Conservation (phyloP, 2,329 filamentous ascomycete genomes). For the Colletotrichum liriopes region DNA sequence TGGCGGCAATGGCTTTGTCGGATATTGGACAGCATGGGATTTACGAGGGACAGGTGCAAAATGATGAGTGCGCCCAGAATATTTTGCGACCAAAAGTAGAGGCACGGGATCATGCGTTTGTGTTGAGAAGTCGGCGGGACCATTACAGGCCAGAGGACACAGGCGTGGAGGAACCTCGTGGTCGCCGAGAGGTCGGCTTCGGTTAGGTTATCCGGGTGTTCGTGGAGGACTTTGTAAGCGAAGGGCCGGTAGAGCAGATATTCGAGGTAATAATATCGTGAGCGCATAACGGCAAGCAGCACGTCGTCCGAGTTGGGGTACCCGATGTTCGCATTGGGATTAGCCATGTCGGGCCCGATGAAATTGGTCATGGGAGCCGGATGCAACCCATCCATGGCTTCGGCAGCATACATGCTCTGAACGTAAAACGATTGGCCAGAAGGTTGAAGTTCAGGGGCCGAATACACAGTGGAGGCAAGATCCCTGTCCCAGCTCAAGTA, state of each 20-base stretch:
- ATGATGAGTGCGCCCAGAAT: constrained; percentile 72
- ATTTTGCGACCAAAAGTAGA: constrained; percentile 76
- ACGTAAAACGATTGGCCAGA: not conserved
- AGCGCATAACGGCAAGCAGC: constrained; percentile 70
- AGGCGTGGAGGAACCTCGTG: constrained; percentile 70
- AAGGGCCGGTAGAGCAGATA: constrained; percentile 72
- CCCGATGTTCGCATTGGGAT: not conserved
- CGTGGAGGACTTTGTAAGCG: constrained; percentile 72
- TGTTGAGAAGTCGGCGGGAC: constrained; percentile 70
- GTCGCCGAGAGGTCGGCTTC: constrained; percentile 68
- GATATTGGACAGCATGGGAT: constrained; percentile 66
- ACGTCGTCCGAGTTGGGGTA: constrained; percentile 49
- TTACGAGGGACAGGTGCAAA: constrained; percentile 67
- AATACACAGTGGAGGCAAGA: constrained; percentile 61
- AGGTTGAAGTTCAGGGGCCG: constrained; percentile 47
- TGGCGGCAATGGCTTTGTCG: constrained; percentile 63
- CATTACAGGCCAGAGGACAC: constrained; percentile 73
- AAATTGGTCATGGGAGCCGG: not conserved
- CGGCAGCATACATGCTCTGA: constrained; percentile 61
- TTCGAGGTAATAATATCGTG: constrained; percentile 72
- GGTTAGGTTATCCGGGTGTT: constrained; percentile 66
- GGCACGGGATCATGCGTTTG: constrained; percentile 71
- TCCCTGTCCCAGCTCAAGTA: constrained; percentile 72
- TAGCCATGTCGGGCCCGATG: not conserved
- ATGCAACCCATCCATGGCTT: constrained; percentile 47